Base-by-base conservation (phyloP, 805 yeast genomes). In the Debaryomyces maramus region DNA sequence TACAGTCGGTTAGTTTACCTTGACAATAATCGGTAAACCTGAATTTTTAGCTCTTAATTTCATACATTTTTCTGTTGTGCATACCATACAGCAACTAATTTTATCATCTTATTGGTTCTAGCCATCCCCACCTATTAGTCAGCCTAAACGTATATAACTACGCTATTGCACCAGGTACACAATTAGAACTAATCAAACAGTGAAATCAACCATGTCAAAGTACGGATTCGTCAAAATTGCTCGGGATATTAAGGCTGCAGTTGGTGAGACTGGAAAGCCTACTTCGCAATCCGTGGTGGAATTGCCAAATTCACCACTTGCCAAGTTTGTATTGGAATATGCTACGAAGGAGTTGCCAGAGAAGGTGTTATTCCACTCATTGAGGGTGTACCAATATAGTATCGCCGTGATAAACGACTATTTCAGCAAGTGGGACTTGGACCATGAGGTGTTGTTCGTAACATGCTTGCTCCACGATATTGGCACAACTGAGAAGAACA, bases 381-480 rank as follows among this genome's bases (percentile, higher is more conserved):
- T 62, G 26, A 48, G 67, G 40, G 67, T 62, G 5, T 62, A 53
- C 39, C 52, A 53, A 26, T 62, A 62, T 42, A 49, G 59, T 34
- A 39, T 49, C 14, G 63, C 65, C 10, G 54, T 61, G 15, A 54
- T 62, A 26, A 48, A 54, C 34, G 67, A 62, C 40, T 65, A 62
- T 34, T 61, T 62, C 40, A 58, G 63, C 3, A 46, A 50, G 5
- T 61, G 66, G 66, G 55, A 57, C 32, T 48, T 62, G 28, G 61
- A 58, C 33, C 36, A 23, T 6, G 65, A 58, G 27, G 60, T 60
- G 9, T 36, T 62, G 15, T 60, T 53, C 36, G 53, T 50, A n/a
- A 60, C 68, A 14, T 39, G 61, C 28, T 53, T 62, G 42, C 51
- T 62, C 34, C 68, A 62, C 44, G 68, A 62, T 43, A 62, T 61